These are phyloP conservation scores for Thalassiosira allenii DNA, from an alignment of 352 stramenopile species.

Conservation along the genomic window DNA sequence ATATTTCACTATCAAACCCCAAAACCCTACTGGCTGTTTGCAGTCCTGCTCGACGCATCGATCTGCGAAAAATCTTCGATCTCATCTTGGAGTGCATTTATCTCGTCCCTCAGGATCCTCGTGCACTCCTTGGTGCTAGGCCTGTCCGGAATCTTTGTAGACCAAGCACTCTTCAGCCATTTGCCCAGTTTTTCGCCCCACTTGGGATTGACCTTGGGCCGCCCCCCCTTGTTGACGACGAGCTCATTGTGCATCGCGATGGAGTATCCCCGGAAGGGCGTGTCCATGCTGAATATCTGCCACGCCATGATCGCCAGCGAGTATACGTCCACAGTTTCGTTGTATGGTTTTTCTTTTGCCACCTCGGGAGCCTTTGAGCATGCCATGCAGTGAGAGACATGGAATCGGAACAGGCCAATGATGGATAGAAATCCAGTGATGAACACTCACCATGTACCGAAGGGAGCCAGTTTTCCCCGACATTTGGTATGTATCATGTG, in stretches of 20 bases:
- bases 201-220: constrained; percentile 72
- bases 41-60: constrained; percentile 57
- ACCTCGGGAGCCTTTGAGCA: constrained; percentile 62
- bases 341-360: constrained; percentile 75
- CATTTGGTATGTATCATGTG: constrained; percentile 72
- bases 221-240: constrained; percentile 65
- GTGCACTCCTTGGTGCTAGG: constrained; percentile 69
- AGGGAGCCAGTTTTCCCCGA: constrained; percentile 82
- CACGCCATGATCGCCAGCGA: constrained; percentile 82
- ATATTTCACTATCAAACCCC: too few species aligned
- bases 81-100: constrained; percentile 70
- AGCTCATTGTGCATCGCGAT: constrained; percentile 73
- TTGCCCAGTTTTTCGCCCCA: constrained; percentile 58
- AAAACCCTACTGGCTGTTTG: too few species aligned
- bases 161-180: constrained; percentile 50
- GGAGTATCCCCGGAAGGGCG: constrained; percentile 73
- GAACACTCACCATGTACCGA: constrained; percentile 69
- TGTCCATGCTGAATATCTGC: constrained; percentile 80
- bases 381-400: neutral
- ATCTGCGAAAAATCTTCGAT: constrained; percentile 52
- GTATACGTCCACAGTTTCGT: constrained; percentile 81
- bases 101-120: constrained; percentile 72
- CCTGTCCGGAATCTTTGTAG: constrained; percentile 58
- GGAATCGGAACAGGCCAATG: too few species aligned
- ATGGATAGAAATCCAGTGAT: too few species aligned